Evolutionary conservation across 2,329 filamentous ascomycete genomes (phyloP).

Genomic region (Pestalotiopsis fici): DNA sequence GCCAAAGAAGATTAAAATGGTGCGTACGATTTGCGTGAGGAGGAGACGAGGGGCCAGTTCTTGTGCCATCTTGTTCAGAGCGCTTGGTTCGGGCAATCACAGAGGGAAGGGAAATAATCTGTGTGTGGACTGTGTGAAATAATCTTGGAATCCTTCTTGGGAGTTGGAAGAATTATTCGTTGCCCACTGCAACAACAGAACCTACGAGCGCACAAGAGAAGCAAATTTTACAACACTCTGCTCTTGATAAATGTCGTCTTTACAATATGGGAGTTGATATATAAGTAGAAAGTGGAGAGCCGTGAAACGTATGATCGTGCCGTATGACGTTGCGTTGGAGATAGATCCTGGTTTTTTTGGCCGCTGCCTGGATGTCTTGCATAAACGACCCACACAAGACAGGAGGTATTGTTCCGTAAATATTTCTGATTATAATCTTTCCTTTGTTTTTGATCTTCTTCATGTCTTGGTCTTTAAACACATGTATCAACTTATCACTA

Average conservation of each 20-base stretch:
- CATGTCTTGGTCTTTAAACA: no score
- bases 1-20: slow-evolving; percentile 10
- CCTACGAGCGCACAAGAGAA: not conserved
- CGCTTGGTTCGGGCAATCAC: not conserved
- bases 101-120: not conserved
- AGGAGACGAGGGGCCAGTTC: slow-evolving; percentile 12
- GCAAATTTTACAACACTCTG: not conserved
- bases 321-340: slow-evolving; percentile 1
- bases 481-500: no score
- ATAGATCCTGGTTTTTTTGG: not conserved
- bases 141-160: not conserved
- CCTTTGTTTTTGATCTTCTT: no score
- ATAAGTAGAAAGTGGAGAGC: not conserved
- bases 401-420: not conserved
- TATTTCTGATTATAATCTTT: not conserved
- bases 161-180: not conserved
- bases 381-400: not conserved
- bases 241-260: not conserved
- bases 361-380: not conserved
- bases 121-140: not conserved
- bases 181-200: not conserved
- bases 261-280: not conserved
- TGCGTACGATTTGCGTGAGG: slow-evolving; percentile 9
- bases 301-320: not conserved
- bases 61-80: not conserved